Percentiles rank a stretch among this genome's conserved stretches.
Evolutionary conservation across 2,329 filamentous ascomycete genomes (phyloP).

Genomic region (Verticillium longisporum): DNA sequence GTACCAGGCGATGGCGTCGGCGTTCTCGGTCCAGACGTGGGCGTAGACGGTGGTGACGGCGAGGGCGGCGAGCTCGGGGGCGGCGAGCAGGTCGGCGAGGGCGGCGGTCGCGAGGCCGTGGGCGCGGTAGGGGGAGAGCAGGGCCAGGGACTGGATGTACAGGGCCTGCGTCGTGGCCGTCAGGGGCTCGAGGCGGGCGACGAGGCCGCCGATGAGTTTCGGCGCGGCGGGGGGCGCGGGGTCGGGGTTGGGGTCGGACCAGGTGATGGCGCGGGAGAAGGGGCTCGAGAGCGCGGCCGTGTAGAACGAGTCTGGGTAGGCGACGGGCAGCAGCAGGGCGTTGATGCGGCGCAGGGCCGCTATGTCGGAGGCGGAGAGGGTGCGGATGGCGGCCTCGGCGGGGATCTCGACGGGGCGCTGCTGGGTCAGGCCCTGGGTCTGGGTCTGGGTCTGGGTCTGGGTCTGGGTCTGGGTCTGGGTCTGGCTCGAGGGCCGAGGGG

Average conservation of each 20-base stretch:
- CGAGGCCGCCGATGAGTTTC: slow-evolving; percentile 54
- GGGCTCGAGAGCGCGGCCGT: slow-evolving; percentile 41
- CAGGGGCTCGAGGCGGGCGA: slow-evolving; percentile 54
- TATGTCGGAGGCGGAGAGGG: slow-evolving; percentile 43
- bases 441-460: slow-evolving; percentile 42
- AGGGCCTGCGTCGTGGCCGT: slow-evolving; percentile 36
- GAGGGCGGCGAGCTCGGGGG: slow-evolving; percentile 25
- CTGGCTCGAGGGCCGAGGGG: slow-evolving; percentile 15
- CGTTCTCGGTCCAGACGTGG: slow-evolving; percentile 63
- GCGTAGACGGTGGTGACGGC: slow-evolving; percentile 44
- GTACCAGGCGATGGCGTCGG: slow-evolving; percentile 59
- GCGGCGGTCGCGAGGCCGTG: slow-evolving; percentile 53
- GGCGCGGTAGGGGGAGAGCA: slow-evolving; percentile 56
- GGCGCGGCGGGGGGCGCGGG: slow-evolving; percentile 17
- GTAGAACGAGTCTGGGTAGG: slow-evolving; percentile 61
- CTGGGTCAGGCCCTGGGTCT: too few relatives aligned
- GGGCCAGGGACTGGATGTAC: slow-evolving; percentile 58
- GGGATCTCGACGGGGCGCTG: slow-evolving; percentile 23
- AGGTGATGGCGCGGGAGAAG: slow-evolving; percentile 55
- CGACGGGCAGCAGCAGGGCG: slow-evolving; percentile 55
- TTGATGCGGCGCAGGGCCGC: slow-evolving; percentile 57
- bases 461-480: slow-evolving; percentile 35
- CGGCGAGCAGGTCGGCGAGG: slow-evolving; percentile 43
- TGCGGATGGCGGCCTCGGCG: slow-evolving; percentile 45
- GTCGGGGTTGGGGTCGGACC: slow-evolving; percentile 33